Percentiles rank a stretch among this genome's conserved stretches.
Evolutionary conservation across 2,329 filamentous ascomycete species (phyloP).

Genomic region (Hypoxylon sp.): DNA sequence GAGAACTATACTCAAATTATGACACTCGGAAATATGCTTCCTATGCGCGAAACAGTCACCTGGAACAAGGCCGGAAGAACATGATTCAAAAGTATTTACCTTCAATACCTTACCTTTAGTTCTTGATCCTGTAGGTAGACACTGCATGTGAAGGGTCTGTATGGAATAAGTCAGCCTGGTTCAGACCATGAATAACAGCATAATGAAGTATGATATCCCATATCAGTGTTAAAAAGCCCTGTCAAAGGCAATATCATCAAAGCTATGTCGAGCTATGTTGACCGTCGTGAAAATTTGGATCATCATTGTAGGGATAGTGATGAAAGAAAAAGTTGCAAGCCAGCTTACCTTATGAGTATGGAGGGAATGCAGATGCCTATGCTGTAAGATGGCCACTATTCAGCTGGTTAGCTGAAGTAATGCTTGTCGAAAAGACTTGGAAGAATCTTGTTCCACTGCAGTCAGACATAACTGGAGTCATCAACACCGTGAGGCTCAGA

Average conservation of each 20-base stretch:
- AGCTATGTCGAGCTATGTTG: conserved; percentile 79
- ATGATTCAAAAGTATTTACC: background rate
- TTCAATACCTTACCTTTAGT: background rate
- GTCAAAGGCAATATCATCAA: conserved; percentile 89
- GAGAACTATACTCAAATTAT: background rate
- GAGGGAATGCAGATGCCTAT: background rate
- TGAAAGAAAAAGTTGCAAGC: conserved; percentile 29
- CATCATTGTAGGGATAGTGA: conserved; percentile 69
- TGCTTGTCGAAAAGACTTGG: conserved; percentile 14
- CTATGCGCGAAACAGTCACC: background rate
- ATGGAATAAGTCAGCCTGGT: conserved; percentile 30
- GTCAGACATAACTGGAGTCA: conserved; percentile 65
- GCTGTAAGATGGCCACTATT: conserved; percentile 9
- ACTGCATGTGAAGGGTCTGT: background rate
- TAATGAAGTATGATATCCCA: conserved; percentile 5
- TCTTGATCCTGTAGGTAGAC: background rate
- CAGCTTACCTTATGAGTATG: conserved; percentile 39
- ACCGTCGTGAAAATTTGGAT: conserved; percentile 86
- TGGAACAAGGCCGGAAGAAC: background rate
- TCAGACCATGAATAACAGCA: background rate
- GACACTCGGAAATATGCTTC: background rate
- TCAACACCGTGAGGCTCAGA: conserved; percentile 78
- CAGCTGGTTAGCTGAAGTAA: conserved; percentile 52
- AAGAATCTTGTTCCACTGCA: conserved; percentile 47
- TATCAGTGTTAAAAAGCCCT: conserved; percentile 66